Conservation (phyloP, 2,329 filamentous ascomycete genomes). For the Pseudogymnoascus pannorum region DNA sequence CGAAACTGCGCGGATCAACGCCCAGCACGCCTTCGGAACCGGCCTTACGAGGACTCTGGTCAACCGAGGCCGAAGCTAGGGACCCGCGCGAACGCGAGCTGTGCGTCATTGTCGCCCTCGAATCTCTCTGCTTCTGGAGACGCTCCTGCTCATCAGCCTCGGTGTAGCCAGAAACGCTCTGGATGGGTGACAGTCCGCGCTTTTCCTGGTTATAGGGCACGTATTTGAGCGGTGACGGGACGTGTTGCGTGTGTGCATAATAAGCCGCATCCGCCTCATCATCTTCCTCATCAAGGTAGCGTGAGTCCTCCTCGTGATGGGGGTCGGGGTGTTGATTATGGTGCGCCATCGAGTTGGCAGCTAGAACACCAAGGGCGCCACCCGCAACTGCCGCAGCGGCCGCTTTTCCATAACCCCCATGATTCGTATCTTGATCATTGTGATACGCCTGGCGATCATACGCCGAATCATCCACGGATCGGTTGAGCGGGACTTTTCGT, state of each 20-base stretch:
- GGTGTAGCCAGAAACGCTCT: slow-evolving; percentile 82
- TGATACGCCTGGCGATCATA: slow-evolving; percentile 20
- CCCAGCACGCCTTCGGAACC: slow-evolving; percentile 29
- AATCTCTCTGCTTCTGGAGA: slow-evolving; percentile 46
- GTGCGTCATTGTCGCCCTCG: slow-evolving; percentile 39
- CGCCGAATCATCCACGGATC: slow-evolving; percentile 13
- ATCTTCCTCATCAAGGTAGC: slow-evolving; percentile 23
- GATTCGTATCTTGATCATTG: slow-evolving; percentile 25
- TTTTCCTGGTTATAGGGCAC: slow-evolving; percentile 62
- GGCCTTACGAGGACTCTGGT: slow-evolving; percentile 34
- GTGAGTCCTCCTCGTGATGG: slow-evolving; percentile 20
- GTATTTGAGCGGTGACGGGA: slow-evolving; percentile 57
- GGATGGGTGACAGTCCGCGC: slow-evolving; percentile 77
- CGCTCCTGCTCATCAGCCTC: slow-evolving; percentile 55
- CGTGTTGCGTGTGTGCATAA: slow-evolving; percentile 43
- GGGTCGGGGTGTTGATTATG: slow-evolving; percentile 18
- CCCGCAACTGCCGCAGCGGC: slow-evolving; percentile 23
- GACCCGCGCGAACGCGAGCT: slow-evolving; percentile 54
- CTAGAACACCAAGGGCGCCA: slow-evolving; percentile 25
- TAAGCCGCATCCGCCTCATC: slow-evolving; percentile 37
- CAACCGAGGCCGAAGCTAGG: slow-evolving; percentile 42
- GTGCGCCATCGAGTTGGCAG: slow-evolving; percentile 29
- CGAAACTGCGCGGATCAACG: slow-evolving; percentile 25
- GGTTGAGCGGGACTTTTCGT: slow-evolving; percentile 24
- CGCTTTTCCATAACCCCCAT: slow-evolving; percentile 21